These are phyloP conservation scores for Casuarina equisetifolia DNA, from an alignment of 306 rosid species.

Conservation along the genomic window DNA sequence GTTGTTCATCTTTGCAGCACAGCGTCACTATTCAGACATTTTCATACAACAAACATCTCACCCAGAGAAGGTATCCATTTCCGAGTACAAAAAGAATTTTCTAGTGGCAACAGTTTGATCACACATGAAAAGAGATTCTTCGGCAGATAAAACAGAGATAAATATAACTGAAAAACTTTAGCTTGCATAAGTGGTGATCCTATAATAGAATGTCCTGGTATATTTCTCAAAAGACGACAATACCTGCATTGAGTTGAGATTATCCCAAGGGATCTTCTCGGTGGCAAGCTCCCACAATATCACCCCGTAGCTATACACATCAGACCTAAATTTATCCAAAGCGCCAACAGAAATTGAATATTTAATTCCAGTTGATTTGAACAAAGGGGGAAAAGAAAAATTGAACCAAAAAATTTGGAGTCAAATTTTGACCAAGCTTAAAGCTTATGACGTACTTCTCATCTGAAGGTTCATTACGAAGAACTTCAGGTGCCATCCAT, in stretches of 20 bases:
- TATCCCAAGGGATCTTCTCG: conserved; percentile 98
- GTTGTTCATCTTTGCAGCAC: conserved; percentile 45
- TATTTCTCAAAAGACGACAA: conserved; percentile 34
- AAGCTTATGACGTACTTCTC: conserved; percentile 68
- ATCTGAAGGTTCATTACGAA: conserved; percentile 94
- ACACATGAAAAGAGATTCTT: conserved; percentile 5
- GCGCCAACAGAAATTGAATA: conserved; percentile 18
- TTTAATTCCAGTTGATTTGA: conserved; percentile 15
- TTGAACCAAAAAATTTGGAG: background rate
- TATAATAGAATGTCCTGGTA: conserved; percentile 16
- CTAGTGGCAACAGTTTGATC: background rate
- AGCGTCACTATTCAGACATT: background rate
- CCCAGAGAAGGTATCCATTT: background rate
- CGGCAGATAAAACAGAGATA: background rate
- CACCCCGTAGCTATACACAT: conserved; percentile 96
- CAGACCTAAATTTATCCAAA: conserved; percentile 67
- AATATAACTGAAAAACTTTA: background rate
- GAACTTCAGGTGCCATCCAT: conserved; percentile 99
- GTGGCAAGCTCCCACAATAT: conserved; percentile 97
- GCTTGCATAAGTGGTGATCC: background rate
- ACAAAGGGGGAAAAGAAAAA: conserved; percentile 5
- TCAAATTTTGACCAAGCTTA: conserved; percentile 4
- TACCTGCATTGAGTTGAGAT: conserved; percentile 98
- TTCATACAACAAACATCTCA: background rate
- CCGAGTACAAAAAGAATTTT: conserved; percentile 16